Evolutionary conservation across 768 basidiomycete species (phyloP).

Genomic region (Trametes coccinea): DNA sequence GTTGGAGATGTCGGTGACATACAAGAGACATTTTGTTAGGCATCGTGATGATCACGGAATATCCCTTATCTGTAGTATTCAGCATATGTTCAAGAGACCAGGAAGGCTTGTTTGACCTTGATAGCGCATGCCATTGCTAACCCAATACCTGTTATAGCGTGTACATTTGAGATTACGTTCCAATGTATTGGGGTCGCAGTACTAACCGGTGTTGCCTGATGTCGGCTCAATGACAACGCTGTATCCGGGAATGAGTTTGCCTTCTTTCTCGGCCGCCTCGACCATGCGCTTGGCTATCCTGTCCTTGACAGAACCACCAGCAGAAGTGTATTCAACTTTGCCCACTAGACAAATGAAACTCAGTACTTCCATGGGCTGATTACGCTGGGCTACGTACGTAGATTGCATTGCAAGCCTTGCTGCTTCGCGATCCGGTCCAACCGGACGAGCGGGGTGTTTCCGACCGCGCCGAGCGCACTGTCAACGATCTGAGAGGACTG

Average conservation of each 20-base stretch:
- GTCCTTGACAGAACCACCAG: constrained; percentile 95
- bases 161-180: not conserved
- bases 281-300: constrained; percentile 97
- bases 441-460: constrained; percentile 87
- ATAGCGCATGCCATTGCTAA: constrained; percentile 91
- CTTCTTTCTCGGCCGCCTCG: constrained; percentile 87
- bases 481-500: constrained; percentile 55
- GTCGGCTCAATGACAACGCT: constrained; percentile 95
- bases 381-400: constrained; percentile 55
- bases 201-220: constrained; percentile 87
- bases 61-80: constrained; percentile 89
- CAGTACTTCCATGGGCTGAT: too few species aligned
- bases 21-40: constrained; percentile 94
- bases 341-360: constrained; percentile 52
- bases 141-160: constrained; percentile 68
- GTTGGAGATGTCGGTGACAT: constrained; percentile 21
- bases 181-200: not conserved
- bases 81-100: constrained; percentile 42
- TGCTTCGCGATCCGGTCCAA: constrained; percentile 75
- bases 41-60: constrained; percentile 86
- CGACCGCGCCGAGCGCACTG: constrained; percentile 82
- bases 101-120: constrained; percentile 56
- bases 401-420: constrained; percentile 83
- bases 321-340: constrained; percentile 88
- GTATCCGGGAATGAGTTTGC: constrained; percentile 80